A percentile compares a stretch with the other conserved stretches of the same genome.
phyloP scores from a whole-genome alignment of 208 protist genomes.

The Phytomonas sp. region DNA sequence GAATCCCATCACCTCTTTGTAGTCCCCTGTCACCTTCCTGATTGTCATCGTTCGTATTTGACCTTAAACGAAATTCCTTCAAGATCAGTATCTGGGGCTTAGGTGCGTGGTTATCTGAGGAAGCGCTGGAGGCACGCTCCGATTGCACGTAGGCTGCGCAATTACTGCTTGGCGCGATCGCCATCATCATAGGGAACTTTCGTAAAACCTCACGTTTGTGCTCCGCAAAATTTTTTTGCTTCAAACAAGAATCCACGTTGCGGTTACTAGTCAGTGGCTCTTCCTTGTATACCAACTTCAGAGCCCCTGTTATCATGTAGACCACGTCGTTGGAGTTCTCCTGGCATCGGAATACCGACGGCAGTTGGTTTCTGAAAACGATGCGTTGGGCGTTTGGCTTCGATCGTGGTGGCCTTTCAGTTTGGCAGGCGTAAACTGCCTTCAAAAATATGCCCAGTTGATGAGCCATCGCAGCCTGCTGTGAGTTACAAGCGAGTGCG shows the following conservation, averaged over 20 bases:
- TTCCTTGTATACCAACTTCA: neutral
- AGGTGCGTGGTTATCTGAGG: neutral
- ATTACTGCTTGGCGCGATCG: neutral
- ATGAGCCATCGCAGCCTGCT: neutral
- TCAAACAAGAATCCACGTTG: neutral
- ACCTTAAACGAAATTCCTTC: neutral
- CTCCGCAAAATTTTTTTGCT: neutral
- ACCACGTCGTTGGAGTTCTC: constrained; percentile 7
- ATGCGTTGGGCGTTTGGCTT: constrained; percentile 18
- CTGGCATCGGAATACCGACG: constrained; percentile 30
- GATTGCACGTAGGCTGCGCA: neutral
- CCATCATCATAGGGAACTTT: neutral
- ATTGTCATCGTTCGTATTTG: no score
- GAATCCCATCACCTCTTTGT: neutral
- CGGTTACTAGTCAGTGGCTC: neutral
- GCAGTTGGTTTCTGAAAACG: constrained; percentile 24
- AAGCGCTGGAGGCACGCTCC: neutral
- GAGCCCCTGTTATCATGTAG: constrained; percentile 11
- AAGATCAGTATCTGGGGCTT: neutral
- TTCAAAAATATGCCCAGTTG: constrained; percentile 12
- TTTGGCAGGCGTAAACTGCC: constrained; percentile 15
- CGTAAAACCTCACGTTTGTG: neutral
- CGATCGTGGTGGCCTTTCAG: constrained; percentile 15
- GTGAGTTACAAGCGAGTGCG: no score
- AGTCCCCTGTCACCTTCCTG: neutral